Evolutionary conservation across 2,329 filamentous ascomycete species (phyloP).

Genomic region (Rhytidhysteron rufulum): DNA sequence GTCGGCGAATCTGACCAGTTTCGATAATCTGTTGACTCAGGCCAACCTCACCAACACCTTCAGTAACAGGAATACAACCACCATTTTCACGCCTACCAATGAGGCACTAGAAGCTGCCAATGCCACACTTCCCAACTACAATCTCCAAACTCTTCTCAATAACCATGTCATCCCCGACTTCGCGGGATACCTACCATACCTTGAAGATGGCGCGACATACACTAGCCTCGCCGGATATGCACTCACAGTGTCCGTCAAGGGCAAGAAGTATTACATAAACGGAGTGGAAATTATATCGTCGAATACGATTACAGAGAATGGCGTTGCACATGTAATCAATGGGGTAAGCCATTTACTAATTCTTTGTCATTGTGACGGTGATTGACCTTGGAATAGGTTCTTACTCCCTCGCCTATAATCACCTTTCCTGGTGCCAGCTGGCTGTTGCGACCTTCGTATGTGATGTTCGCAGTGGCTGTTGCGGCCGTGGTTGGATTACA

Average conservation of each 20-base stretch:
- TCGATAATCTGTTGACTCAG: neutral
- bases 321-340: neutral
- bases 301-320: constrained; percentile 1
- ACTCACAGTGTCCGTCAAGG: neutral
- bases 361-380: neutral
- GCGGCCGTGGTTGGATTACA: too few species aligned
- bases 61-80: neutral
- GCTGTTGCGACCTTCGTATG: neutral
- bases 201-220: neutral
- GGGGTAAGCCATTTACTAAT: neutral
- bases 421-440: neutral
- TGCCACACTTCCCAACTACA: neutral
- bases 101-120: neutral
- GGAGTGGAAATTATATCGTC: neutral
- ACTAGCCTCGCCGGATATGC: neutral
- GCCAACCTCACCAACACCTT: neutral
- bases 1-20: neutral
- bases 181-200: neutral
- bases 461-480: neutral
- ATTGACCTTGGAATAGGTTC: neutral
- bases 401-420: neutral
- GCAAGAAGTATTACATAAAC: neutral
- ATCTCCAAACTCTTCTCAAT: neutral
- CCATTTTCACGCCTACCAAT: constrained; percentile 1
- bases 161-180: neutral